These are phyloP conservation scores for Silene uniflora DNA, from an alignment of 148 eudicot species.

Conservation along the genomic window DNA sequence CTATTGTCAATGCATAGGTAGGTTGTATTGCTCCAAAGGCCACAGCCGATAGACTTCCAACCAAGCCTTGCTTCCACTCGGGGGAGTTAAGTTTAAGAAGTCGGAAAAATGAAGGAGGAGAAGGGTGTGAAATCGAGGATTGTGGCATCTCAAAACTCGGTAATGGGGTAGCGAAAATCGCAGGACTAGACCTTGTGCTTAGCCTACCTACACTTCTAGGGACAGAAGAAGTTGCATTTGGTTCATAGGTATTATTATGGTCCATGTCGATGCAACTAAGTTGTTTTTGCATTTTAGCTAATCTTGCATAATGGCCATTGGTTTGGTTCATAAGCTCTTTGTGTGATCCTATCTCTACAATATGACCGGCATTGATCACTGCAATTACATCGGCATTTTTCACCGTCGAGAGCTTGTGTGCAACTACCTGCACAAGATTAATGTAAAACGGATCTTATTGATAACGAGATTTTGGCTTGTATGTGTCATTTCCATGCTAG, in stretches of 20 bases:
- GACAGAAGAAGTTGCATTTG: constrained; percentile 32
- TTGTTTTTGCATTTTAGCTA: constrained; percentile 74
- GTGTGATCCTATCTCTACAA: constrained; percentile 72
- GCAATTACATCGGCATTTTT: constrained; percentile 82
- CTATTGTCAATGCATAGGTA: constrained; percentile 80
- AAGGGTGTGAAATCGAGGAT: constrained; percentile 36
- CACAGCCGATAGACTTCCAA: constrained; percentile 67
- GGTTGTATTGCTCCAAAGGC: constrained; percentile 84
- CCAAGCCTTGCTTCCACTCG: constrained; percentile 72
- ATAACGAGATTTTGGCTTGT: no score
- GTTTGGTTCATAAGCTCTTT: constrained; percentile 42
- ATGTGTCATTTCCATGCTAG: no score
- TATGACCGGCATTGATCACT: constrained; percentile 50
- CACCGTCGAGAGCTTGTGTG: constrained; percentile 89
- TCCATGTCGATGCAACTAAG: constrained; percentile 36
- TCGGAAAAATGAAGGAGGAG: constrained; percentile 48
- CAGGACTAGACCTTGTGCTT: constrained; percentile 64
- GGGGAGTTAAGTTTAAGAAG: constrained; percentile 64
- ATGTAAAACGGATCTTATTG: no score
- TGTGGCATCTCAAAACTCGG: constrained; percentile 14
- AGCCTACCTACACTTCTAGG: constrained; percentile 51
- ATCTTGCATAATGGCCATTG: constrained; percentile 63
- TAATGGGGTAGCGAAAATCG: constrained; percentile 34
- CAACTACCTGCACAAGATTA: constrained; percentile 53
- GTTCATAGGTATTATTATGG: constrained; percentile 18